Conservation (phyloP, 441 rosid genomes). For the Raphanus hybrid region DNA sequence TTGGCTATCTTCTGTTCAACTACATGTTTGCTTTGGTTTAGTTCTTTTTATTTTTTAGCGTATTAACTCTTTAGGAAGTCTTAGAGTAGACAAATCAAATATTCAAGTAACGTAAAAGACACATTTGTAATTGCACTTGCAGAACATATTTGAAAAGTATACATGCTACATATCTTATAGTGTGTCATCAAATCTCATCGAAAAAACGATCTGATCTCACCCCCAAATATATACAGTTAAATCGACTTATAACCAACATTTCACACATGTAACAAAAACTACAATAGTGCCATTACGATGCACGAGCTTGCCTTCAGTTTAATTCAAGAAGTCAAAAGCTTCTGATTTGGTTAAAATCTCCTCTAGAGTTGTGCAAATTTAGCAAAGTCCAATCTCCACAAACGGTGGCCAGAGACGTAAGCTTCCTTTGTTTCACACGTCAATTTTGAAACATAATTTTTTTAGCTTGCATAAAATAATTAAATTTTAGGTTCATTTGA, state of each 20-base stretch:
- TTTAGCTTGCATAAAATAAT: background rate
- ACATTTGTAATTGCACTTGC: background rate
- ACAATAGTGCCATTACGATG: background rate
- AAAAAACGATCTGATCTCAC: constrained; percentile 13
- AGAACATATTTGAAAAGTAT: background rate
- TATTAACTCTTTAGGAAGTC: background rate
- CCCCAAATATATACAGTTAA: constrained; percentile 18
- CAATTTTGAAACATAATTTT: background rate
- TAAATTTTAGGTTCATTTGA: background rate
- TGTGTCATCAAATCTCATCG: constrained; percentile 16
- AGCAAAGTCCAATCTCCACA: constrained; percentile 5
- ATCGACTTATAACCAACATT: constrained; percentile 16
- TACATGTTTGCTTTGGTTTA: constrained; percentile 5
- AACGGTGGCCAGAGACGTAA: background rate
- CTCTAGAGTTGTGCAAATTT: background rate
- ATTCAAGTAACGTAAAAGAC: background rate
- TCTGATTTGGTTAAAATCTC: background rate
- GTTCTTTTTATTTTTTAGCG: background rate
- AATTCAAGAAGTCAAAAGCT: constrained; percentile 1
- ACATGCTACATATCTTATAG: background rate
- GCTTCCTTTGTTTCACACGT: background rate
- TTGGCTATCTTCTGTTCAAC: background rate
- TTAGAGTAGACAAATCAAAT: background rate
- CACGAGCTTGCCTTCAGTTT: constrained; percentile 10
- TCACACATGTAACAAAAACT: constrained; percentile 6